phyloP scores from a whole-genome alignment of 805 yeast species.

The Jamesozyma piceae region DNA sequence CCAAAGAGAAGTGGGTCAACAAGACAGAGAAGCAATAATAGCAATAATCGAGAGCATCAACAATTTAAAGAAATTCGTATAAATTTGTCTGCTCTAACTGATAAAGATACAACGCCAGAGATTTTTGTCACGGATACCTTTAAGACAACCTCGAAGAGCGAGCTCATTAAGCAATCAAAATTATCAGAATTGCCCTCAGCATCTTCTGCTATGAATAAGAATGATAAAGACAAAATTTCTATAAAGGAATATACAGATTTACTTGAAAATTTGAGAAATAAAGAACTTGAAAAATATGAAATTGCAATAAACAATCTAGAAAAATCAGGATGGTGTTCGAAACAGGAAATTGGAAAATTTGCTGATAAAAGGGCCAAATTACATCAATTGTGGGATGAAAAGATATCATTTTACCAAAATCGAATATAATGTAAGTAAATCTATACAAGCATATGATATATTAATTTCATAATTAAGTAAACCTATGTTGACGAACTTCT shows the following conservation, averaged over 20 bases:
- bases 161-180: constrained; percentile 2
- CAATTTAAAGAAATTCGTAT: not conserved
- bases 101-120: not conserved
- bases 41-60: not conserved
- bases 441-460: too few species aligned
- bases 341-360: constrained; percentile 1
- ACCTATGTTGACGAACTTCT: too few species aligned
- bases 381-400: constrained; percentile 2
- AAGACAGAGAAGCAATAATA: not conserved
- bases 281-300: constrained; percentile 3
- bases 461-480: too few species aligned
- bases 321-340: constrained; percentile 3
- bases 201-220: not conserved
- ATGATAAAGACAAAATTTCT: constrained; percentile 1
- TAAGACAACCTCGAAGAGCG: not conserved
- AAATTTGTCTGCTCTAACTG: not conserved
- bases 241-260: constrained; percentile 1
- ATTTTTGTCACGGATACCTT: not conserved
- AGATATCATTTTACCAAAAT: constrained; percentile 1
- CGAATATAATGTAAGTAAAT: too few species aligned
- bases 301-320: not conserved
- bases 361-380: not conserved
- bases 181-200: constrained; percentile 1
- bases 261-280: not conserved
- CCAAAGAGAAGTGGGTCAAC: not conserved